Evolutionary conservation across 2,329 filamentous ascomycete genomes (phyloP), one percentile per base, ranked within the genome.

Genomic region (Zymoseptoria pseudotritici): DNA sequence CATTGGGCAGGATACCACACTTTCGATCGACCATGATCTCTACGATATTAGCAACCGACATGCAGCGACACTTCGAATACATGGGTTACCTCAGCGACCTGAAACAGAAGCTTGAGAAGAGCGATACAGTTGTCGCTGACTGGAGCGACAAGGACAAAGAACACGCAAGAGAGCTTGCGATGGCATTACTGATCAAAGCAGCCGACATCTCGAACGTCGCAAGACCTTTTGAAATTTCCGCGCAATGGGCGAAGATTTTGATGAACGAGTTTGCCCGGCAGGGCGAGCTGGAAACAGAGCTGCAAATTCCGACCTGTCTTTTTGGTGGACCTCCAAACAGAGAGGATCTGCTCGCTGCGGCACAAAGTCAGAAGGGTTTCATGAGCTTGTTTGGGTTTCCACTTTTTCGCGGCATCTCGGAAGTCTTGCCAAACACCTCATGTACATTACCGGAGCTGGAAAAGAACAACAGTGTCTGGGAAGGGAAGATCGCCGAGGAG

Each of bases 121-220:
- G 85, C 66, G 80, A 85, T 58, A 82, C 80, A 55, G 77, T 76
- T 5, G 83, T 84, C 4, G 86, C 90, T 59, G 83, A 83, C 8
- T 97, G 91, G 91, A 88, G 87, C 61, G 84, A 83, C 4, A 88
- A 91, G 65, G 83, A 88, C 66, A 73, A 87, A 10, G 87, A 94
- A 62, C 88, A 92, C 66, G 84, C 91, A 66, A 89, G 87, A 66
- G 86, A 89, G 9, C 77, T 97, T 53, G 80, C 88, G n/a, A 97
- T 94, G 75, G 91, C 91, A 13, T 78, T 99, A 59, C 78, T 99
- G 61, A 97, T 99, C 77, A 99, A 99, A 74, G 97, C 94, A 72
- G 94, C 94, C 49, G 94, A 99, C 74, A 97, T 99, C 71, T 97
- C 93, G 77, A 99, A 99, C 73, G 94, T 97, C 73, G 91, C 92